Conservation (phyloP, 2,329 filamentous ascomycete genomes). For the Ascochyta koolunga region DNA sequence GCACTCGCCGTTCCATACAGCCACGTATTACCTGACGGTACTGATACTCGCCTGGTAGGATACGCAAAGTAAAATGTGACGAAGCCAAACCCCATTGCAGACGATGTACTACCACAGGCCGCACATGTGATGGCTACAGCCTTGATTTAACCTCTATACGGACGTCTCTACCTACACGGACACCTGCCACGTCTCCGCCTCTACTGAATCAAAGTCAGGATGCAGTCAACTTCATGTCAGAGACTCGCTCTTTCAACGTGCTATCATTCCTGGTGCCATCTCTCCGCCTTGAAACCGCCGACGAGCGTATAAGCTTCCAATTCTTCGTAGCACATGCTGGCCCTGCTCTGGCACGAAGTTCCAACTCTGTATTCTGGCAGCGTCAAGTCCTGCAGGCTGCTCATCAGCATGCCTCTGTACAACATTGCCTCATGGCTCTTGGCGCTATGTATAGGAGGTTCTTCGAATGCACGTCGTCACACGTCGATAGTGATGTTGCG, state of each 20-base stretch:
- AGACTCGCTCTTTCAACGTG: neutral
- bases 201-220: neutral
- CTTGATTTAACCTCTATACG: neutral
- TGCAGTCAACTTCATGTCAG: neutral
- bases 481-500: conserved; percentile 28
- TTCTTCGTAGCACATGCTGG: conserved; percentile 39
- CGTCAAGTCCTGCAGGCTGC: conserved; percentile 40
- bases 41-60: conserved; percentile 24
- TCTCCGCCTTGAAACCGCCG: conserved; percentile 25
- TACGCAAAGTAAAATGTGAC: conserved; percentile 44
- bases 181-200: neutral
- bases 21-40: neutral
- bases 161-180: neutral
- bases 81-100: conserved; percentile 40
- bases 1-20: neutral
- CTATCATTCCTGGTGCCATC: conserved; percentile 21
- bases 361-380: conserved; percentile 42
- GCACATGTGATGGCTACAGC: conserved; percentile 42
- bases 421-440: conserved; percentile 39
- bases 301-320: conserved; percentile 38
- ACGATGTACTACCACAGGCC: conserved; percentile 40
- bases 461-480: conserved; percentile 26
- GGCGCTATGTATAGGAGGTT: conserved; percentile 44
- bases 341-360: conserved; percentile 34
- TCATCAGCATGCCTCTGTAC: conserved; percentile 37